Percentiles rank a stretch among this genome's conserved stretches.
phyloP scores from a whole-genome alignment of 2,329 filamentous ascomycete genomes.

The Mycosphaerella sp. region DNA sequence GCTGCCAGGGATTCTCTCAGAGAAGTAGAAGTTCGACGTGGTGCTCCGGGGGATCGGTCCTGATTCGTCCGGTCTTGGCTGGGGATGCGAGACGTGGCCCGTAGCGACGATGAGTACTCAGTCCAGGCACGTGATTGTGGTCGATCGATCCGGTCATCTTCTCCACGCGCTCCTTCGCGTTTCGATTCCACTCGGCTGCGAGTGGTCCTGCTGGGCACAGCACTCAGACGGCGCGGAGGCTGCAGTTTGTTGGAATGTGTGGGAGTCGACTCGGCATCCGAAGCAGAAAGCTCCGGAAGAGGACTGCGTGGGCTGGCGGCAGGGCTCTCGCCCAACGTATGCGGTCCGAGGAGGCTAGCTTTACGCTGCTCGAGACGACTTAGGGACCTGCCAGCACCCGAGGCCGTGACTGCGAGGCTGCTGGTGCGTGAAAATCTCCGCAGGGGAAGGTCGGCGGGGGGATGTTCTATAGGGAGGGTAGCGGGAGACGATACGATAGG shows the following conservation, averaged over 20 bases:
- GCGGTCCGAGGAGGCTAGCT: conserved; percentile 32
- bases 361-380: conserved; percentile 43
- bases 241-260: conserved; percentile 22
- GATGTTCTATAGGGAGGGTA: neutral
- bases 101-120: conserved; percentile 30
- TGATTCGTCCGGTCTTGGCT: conserved; percentile 12
- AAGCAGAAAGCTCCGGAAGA: conserved; percentile 23
- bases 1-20: conserved; percentile 14
- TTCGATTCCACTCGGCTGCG: conserved; percentile 28
- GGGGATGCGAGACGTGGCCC: conserved; percentile 18
- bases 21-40: conserved; percentile 9
- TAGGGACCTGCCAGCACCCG: conserved; percentile 30
- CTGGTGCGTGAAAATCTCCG: conserved; percentile 13
- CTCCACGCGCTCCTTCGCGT: conserved; percentile 29
- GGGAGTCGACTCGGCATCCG: conserved; percentile 27
- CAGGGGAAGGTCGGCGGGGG: neutral
- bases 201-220: conserved; percentile 36
- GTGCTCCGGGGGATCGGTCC: conserved; percentile 13
- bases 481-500: neutral
- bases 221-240: conserved; percentile 27
- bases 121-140: conserved; percentile 46
- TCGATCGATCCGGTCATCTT: conserved; percentile 38
- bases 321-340: conserved; percentile 13
- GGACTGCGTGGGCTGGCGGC: conserved; percentile 31
- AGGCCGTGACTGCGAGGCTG: conserved; percentile 7